Conservation (phyloP, 805 yeast genomes). For the Candida suzukii region DNA sequence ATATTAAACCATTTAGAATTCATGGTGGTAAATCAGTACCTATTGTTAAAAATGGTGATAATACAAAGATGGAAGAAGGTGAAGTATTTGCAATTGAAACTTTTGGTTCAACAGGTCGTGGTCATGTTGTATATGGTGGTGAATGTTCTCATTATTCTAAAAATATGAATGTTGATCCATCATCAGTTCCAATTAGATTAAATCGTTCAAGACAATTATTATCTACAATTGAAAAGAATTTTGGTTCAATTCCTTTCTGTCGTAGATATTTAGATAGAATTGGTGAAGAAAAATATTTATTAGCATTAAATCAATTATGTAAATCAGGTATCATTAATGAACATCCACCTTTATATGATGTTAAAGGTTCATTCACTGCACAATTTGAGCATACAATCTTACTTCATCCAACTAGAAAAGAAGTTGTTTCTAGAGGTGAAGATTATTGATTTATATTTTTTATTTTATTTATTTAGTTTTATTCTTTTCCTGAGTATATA, state of each 20-base stretch:
- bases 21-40: slow-evolving; percentile 98
- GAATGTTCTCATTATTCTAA: slow-evolving; percentile 93
- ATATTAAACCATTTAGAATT: slow-evolving; percentile 72
- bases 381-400: slow-evolving; percentile 94
- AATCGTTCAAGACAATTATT: slow-evolving; percentile 66
- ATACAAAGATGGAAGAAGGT: slow-evolving; percentile 98
- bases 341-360: slow-evolving; percentile 87
- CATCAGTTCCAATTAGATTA: slow-evolving; percentile 44
- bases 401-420: slow-evolving; percentile 86
- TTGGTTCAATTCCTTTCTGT: slow-evolving; percentile 96
- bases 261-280: slow-evolving; percentile 86
- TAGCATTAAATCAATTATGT: slow-evolving; percentile 81
- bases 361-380: slow-evolving; percentile 84
- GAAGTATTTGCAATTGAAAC: slow-evolving; percentile 98
- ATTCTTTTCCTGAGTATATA: too few relatives aligned
- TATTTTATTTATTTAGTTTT: too few relatives aligned
- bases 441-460: slow-evolving; percentile 75
- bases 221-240: slow-evolving; percentile 64
- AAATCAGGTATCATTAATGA: slow-evolving; percentile 85
- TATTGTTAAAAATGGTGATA: slow-evolving; percentile 86
- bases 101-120: slow-evolving; percentile 94
- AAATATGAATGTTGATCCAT: slow-evolving; percentile 40
- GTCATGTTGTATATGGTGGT: slow-evolving; percentile 78
- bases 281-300: slow-evolving; percentile 86
- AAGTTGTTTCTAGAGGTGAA: slow-evolving; percentile 91